Conservation (phyloP, 805 yeast genomes). For the Yamadazyma insecticola region DNA sequence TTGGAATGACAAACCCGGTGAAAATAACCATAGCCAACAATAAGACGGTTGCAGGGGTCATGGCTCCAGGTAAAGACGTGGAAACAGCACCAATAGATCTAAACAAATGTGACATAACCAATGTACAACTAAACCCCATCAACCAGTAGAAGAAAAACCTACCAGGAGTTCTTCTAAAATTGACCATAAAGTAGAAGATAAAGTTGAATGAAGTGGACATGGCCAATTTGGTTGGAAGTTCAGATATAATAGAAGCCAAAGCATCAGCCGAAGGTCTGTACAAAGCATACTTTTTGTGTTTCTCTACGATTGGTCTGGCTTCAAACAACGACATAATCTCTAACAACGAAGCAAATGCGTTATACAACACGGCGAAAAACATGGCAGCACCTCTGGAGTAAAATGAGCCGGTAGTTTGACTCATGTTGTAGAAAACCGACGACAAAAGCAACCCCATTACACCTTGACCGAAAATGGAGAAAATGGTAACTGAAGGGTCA, state of each 20-base stretch:
- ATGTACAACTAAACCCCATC: conserved; percentile 23
- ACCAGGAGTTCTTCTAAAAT: conserved; percentile 31
- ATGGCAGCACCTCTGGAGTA: conserved; percentile 60
- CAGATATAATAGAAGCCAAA: conserved; percentile 46
- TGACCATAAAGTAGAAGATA: conserved; percentile 45
- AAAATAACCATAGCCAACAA: conserved; percentile 48
- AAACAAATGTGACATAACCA: conserved; percentile 38
- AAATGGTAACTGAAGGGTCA: conserved; percentile 5
- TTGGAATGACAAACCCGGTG: conserved; percentile 44
- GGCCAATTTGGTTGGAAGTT: conserved; percentile 59
- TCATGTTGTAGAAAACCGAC: conserved; percentile 52
- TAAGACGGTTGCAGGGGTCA: conserved; percentile 19
- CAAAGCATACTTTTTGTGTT: conserved; percentile 66
- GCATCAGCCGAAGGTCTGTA: conserved; percentile 76
- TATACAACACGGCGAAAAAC: conserved; percentile 56
- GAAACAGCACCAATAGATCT: conserved; percentile 39
- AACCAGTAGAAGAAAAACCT: conserved; percentile 32
- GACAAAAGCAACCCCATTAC: conserved; percentile 49
- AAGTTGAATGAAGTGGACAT: conserved; percentile 24
- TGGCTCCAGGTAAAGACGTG: conserved; percentile 40
- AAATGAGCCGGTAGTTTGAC: conserved; percentile 47
- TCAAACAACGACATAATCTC: conserved; percentile 56
- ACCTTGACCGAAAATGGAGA: conserved; percentile 2
- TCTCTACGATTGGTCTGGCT: conserved; percentile 59
- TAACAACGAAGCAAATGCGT: conserved; percentile 55